Evolutionary conservation across 1,139 yeast genomes (phyloP).

Genomic region (Taphrina deformans): DNA sequence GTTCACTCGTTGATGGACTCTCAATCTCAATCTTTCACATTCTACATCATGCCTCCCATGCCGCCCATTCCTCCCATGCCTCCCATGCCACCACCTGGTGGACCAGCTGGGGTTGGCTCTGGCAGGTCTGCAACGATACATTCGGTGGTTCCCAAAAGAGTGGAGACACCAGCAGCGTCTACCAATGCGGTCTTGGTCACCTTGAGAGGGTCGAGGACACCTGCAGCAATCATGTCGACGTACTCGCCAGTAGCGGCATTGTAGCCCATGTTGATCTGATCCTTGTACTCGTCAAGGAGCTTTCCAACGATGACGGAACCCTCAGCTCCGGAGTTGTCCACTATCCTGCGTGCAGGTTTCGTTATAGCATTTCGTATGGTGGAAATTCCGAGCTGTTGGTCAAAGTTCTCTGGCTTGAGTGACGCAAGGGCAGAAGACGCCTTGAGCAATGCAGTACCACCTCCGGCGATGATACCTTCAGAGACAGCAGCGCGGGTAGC

Average conservation of each 20-base stretch:
- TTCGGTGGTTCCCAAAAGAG: constrained; percentile 96
- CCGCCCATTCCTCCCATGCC: constrained; percentile 46
- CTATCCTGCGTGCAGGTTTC: constrained; percentile 94
- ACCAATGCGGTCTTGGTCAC: constrained; percentile 96
- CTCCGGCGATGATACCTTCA: constrained; percentile 99
- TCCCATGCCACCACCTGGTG: constrained; percentile 61
- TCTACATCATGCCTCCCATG: constrained; percentile 27
- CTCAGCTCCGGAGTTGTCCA: constrained; percentile 98
- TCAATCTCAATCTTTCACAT: no score
- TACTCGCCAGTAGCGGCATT: constrained; percentile 92
- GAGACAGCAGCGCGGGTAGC: constrained; percentile 99
- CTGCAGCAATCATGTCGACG: constrained; percentile 95
- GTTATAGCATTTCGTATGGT: constrained; percentile 94
- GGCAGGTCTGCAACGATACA: constrained; percentile 98
- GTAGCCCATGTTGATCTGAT: constrained; percentile 87
- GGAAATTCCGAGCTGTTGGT: constrained; percentile 96
- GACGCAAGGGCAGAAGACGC: constrained; percentile 81
- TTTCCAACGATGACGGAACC: constrained; percentile 97
- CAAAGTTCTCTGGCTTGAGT: constrained; percentile 86
- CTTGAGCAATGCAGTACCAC: constrained; percentile 97
- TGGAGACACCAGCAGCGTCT: constrained; percentile 98
- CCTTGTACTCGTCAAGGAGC: constrained; percentile 76
- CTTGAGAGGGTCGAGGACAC: constrained; percentile 98
- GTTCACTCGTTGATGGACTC: no score
- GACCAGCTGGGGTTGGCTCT: constrained; percentile 69